Percentiles rank a stretch among this genome's conserved stretches.
These are phyloP conservation scores for Fusarium odoratissimum DNA, from an alignment of 2,329 filamentous ascomycete genomes.

Conservation along the genomic window DNA sequence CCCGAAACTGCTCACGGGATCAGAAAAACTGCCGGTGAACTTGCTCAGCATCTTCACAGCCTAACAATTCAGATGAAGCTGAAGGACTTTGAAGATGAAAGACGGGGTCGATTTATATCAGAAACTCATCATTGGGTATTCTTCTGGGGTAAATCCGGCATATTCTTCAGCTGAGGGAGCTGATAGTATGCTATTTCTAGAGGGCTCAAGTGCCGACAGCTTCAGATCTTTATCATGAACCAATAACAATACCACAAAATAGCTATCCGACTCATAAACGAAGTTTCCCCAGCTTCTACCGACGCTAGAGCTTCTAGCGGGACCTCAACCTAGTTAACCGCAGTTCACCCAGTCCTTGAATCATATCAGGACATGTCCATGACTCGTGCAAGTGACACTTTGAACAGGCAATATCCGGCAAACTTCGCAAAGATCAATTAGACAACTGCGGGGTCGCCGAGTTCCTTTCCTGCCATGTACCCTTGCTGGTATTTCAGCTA, in stretches of 20 bases:
- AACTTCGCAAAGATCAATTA: neutral
- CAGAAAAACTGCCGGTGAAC: neutral
- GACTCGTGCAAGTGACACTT: conserved; percentile 6
- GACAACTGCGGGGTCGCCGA: neutral
- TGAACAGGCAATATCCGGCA: neutral
- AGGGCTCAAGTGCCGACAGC: neutral
- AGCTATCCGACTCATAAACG: neutral
- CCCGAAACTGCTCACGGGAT: neutral
- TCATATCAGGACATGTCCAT: neutral
- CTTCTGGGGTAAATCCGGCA: fast-evolving
- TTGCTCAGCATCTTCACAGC: neutral
- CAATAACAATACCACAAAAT: fast-evolving
- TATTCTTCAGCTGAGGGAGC: fast-evolving
- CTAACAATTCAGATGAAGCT: neutral
- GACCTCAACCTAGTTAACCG: neutral
- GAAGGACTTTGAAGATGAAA: neutral
- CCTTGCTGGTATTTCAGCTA: neutral
- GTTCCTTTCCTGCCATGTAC: neutral
- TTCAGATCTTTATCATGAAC: neutral
- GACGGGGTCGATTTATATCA: fast-evolving
- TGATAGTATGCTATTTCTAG: fast-evolving
- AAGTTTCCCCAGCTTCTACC: neutral
- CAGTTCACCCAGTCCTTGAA: neutral
- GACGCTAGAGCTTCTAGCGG: neutral
- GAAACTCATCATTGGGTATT: neutral